These are phyloP conservation scores for Onygena corvina DNA, from an alignment of 2,329 filamentous ascomycete species.

Conservation along the genomic window DNA sequence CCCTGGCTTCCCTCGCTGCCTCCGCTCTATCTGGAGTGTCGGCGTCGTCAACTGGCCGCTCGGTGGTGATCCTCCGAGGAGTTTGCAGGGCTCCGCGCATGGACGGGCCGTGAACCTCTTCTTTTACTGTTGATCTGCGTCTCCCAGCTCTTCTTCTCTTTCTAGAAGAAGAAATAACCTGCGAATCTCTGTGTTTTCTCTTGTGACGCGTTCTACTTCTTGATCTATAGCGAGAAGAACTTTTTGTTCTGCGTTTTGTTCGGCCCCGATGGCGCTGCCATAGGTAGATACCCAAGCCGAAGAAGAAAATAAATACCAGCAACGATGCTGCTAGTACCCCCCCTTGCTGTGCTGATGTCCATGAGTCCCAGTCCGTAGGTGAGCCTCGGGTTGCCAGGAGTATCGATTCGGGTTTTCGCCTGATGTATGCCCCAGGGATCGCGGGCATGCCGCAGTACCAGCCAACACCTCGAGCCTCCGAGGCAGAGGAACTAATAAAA, in stretches of 20 bases:
- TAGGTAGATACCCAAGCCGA: constrained; percentile 15
- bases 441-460: background rate
- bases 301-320: constrained; percentile 18
- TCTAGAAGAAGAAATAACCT: background rate
- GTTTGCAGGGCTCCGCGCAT: background rate
- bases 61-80: background rate
- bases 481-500: background rate
- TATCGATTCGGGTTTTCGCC: background rate
- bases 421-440: background rate
- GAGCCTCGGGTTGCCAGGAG: background rate
- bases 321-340: constrained; percentile 22
- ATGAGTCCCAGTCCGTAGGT: constrained; percentile 18
- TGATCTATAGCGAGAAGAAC: background rate
- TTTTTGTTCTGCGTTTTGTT: background rate
- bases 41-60: background rate
- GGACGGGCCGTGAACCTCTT: background rate
- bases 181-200: background rate
- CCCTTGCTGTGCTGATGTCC: constrained; percentile 20
- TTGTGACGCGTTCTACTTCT: background rate
- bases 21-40: background rate
- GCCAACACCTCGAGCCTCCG: no score
- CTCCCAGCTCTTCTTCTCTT: background rate
- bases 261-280: background rate
- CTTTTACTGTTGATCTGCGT: background rate
- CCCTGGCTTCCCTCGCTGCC: background rate